Conservation (phyloP, 1,284 basidiomycete genomes). For the Trichosporon inkin region DNA sequence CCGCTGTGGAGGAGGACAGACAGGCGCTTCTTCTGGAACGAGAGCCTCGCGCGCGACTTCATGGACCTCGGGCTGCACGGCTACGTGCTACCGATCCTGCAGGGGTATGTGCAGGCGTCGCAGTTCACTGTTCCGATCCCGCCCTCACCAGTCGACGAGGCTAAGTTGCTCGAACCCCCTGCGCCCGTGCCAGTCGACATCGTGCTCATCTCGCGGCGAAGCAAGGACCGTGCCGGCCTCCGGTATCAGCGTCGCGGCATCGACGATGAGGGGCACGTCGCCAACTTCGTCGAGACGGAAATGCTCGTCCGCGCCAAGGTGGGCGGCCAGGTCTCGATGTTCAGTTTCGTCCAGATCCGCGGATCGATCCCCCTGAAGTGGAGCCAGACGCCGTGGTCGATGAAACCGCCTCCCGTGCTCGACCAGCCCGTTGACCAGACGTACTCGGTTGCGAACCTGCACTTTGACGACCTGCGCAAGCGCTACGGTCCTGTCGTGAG, state of each 20-base stretch:
- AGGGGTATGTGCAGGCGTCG: constrained; percentile 76
- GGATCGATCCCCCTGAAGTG: constrained; percentile 89
- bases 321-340: constrained; percentile 67
- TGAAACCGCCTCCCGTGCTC: constrained; percentile 83
- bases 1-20: constrained; percentile 55
- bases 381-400: constrained; percentile 65
- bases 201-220: constrained; percentile 54
- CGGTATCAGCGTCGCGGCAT: constrained; percentile 56
- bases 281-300: constrained; percentile 59
- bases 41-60: constrained; percentile 46
- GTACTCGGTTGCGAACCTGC: constrained; percentile 64
- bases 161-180: constrained; percentile 3
- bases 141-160: constrained; percentile 22
- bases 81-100: constrained; percentile 80
- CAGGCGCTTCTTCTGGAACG: constrained; percentile 56
- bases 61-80: constrained; percentile 58
- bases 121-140: constrained; percentile 60
- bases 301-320: constrained; percentile 63
- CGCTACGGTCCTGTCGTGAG: constrained; percentile 72
- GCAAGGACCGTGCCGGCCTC: constrained; percentile 55
- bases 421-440: constrained; percentile 73
- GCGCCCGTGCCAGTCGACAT: constrained; percentile 49
- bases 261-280: constrained; percentile 55
- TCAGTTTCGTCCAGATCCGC: constrained; percentile 81
- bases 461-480: constrained; percentile 66